Evolutionary conservation across 2,329 filamentous ascomycete genomes (phyloP), one percentile per base, ranked within the genome.

Genomic region (Teratosphaeria epicoccoides): DNA sequence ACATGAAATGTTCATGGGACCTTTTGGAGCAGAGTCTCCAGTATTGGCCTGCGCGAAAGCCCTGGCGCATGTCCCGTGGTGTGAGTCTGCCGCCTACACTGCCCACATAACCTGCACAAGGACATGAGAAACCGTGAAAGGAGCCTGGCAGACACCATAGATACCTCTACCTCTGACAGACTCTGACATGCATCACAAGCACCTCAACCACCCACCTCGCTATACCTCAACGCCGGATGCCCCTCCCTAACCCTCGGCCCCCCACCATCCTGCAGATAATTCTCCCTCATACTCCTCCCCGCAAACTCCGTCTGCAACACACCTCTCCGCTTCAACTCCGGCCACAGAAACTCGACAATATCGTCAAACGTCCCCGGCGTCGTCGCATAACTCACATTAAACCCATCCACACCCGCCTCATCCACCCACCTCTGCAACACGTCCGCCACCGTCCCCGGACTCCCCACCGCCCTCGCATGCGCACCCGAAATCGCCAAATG

Each of bases 341-440:
- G 84, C 1, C 87, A 63, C 6, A 87, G 66, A 1, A 83, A 70
- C 25, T 86, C 80, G 37, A 81, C 76, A 12, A 87, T 79, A 57
- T 87, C 83, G 53, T 81, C 77, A 68, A 86, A 87, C 0, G 81
- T 82, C 52, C 79, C 76, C 0, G 83, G 83, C 60, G 83, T 82
- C n/a, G 84, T 68, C 0, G 80, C 79, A 56, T 87, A 85, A 1
- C 79, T 80, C 64, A 88, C 76, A 62, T 88, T 88, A 68, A 88
- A 88, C 0, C 84, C 84, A 62, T 88, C 84, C 0, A 88, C 77
- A 57, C 86, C 84, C 0, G 81, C 83, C 63, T 86, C 83, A 6
- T 71, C 61, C 0, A 87, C 72, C 84, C 84, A 88, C 44, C n/a
- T 63, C 62, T 76, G 70, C 56, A 76, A 55, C 26, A 73, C 70